Evolutionary conservation across 192 early-diverging fungal species (phyloP), one percentile per base, ranked within the genome.

Genomic region (Thamnidium elegans): DNA sequence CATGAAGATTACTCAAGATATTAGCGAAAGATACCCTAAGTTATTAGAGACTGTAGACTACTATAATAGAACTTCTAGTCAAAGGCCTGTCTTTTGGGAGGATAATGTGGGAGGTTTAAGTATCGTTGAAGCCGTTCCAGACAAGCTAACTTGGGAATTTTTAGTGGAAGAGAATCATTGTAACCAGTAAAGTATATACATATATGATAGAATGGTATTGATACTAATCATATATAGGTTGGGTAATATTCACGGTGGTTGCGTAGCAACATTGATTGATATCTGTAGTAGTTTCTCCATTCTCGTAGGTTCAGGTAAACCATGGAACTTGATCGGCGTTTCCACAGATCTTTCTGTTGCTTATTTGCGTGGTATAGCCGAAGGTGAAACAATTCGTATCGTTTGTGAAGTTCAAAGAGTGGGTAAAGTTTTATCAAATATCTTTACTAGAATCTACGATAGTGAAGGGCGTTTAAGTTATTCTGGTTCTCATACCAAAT

Each of bases 191-290:
- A 50, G 9, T 42, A 11, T 34, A 23, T 14, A 52, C 11, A 50
- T 19, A 23, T 10, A 52, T 59, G 30, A 14, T 15, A 56, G 14
- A 8, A 7, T n/a, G 4, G 11, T 56, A 39, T 39, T 48, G 47
- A 48, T 4, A 45, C 3, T 36, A 59, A 17, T 47, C 1, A 7
- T 17, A 26, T 42, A 10, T 5, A 39, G 14, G 19, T 1, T 26
- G 14, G 45, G 63, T 11, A 68, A 63, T 50, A 26, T 73, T 10
- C 71, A 73, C 15, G 71, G 71, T 60, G 71, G 71, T 3, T 68
- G 66, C 11, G 71, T 73, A 4, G 71, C 71, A 15, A 68, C 66
- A 11, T 23, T 72, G 44, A 67, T 72, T 19, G 70, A 72, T 62
- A 42, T 67, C 32, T 72, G 70, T 42, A 72, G 70, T 62, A 63